Base-by-base conservation (phyloP, 441 rosid species). In the Bruguiera hainesii region DNA sequence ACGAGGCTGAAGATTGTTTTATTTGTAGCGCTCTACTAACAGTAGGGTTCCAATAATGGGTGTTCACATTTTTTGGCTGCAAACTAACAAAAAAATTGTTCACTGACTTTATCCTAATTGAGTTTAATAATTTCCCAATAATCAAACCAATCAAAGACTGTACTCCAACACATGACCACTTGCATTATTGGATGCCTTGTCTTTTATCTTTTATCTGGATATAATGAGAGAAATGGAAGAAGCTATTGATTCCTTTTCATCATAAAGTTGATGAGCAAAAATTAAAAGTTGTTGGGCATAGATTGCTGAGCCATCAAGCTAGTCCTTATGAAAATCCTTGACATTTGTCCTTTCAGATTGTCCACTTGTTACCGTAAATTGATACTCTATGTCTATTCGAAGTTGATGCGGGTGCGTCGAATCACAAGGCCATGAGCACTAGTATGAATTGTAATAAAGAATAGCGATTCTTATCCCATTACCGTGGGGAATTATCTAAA, bases 291-390 rank as follows among this genome's bases (percentile, higher is more conserved):
- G 89, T 84, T 78, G 91, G 89, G 68, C 87, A 83, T 60, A 58
- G 66, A 58, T 65, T 61, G 70, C 70, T 66, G 80, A 77, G 60
- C 80, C 73, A 86, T 85, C 90, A 83, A 83, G 67, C 65, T 55
- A 66, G 86, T 69, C 87, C 84, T 82, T 64, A 86, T 89, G 90
- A 89, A 93, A 77, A 87, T 88, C 96, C 98, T 91, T 91, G 87
- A 94, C 81, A 78, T 87, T 89, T 91, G 98, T 94, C 97, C 87
- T 86, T 89, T 85, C 93, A 85, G 80, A 76, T 79, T 82, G 96
- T 89, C 93, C 81, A 71, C 74, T 79, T 70, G 46, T 69, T 66
- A 71, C 68, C 62, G 56, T 58, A 48, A 71, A 51, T 4, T 65
- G 75, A 76, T 80, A 64, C 86, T 71, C 56, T 72, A 62, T 21